Conservation (phyloP, 352 stramenopile genomes). For the Pythium aquatile region DNA sequence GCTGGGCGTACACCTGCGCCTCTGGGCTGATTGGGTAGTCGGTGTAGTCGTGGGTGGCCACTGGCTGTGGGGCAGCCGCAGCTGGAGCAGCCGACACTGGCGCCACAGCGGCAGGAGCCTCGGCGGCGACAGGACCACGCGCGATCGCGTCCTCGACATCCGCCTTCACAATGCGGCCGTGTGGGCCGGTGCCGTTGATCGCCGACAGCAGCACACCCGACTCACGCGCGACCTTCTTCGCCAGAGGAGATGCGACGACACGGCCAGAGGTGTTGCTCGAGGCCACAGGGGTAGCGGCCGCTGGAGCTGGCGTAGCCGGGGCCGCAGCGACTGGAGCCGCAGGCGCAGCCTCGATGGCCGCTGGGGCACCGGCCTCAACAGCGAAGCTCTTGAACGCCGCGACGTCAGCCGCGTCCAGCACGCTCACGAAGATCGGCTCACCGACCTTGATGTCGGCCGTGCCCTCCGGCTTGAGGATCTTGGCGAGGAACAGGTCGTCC, state of each 20-base stretch:
- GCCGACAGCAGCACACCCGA: slow-evolving; percentile 62
- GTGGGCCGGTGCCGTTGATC: slow-evolving; percentile 78
- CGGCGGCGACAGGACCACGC: slow-evolving; percentile 36
- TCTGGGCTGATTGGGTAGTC: slow-evolving; percentile 91
- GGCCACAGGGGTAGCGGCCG: slow-evolving; percentile 12
- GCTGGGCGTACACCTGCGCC: slow-evolving; percentile 74
- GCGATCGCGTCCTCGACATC: slow-evolving; percentile 93
- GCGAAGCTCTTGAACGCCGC: slow-evolving; percentile 60
- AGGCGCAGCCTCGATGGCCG: slow-evolving; percentile 23
- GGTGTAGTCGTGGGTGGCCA: slow-evolving; percentile 76
- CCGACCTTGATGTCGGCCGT: slow-evolving; percentile 84
- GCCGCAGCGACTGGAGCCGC: slow-evolving; percentile 26
- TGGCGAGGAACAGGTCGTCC: slow-evolving; percentile 94
- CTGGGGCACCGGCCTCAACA: slow-evolving; percentile 30
- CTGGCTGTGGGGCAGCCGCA: slow-evolving; percentile 34
- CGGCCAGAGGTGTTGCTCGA: slow-evolving; percentile 50
- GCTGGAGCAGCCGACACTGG: slow-evolving; percentile 25
- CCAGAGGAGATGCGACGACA: slow-evolving; percentile 94
- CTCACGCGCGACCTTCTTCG: slow-evolving; percentile 88
- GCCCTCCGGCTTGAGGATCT: slow-evolving; percentile 92
- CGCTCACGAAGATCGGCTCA: slow-evolving; percentile 68
- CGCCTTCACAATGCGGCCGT: slow-evolving; percentile 92
- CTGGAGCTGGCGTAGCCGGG: slow-evolving; percentile 27
- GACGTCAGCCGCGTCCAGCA: slow-evolving; percentile 53
- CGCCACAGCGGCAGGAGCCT: slow-evolving; percentile 22